Base-by-base conservation (phyloP, 129 eudicot species). In the Sambucus nigra region DNA sequence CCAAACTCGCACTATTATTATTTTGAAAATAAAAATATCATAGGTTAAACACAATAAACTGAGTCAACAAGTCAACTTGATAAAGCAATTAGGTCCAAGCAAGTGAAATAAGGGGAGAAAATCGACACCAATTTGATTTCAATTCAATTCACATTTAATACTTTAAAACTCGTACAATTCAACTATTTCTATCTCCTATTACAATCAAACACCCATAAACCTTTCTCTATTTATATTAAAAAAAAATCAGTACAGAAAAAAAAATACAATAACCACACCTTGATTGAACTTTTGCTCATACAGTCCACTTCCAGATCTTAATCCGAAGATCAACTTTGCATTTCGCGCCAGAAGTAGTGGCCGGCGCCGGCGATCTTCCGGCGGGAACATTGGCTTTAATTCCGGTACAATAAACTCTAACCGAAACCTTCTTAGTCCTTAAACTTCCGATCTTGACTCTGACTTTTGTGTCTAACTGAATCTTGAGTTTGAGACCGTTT, bases 271-370 rank as follows among this genome's bases (percentile, higher is more conserved):
- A 9, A 9, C 18, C 63, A 42, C 35, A 58, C 52, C 63, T 58
- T 58, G 10, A 17, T 42, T 26, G 8, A 25, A 28, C 8, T 8
- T 7, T 5, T 25, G 20, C 44, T 67, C 49, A 73, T 26, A 68
- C 4, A 6, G 73, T 73, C 71, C 77, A 62, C 39, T 58, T 60
- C 77, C 72, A 76, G 27, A 69, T 61, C 72, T 60, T 75, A 47
- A 75, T 52, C 26, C 68, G 23, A 1, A 69, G 44, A 69, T 66
- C 55, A 55, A 71, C 74, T 33, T 57, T 52, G 25, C 82, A 76
- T 24, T 71, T 51, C 0, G 47, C 47, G 20, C 53, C 41, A 1
- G 27, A 14, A 19, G 31, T 33, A 14, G 29, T 19, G 5, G 40
- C 65, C 51, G 44, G 47, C 24, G 55, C 24, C 46, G 55, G 33